A percentile compares a stretch with the other conserved stretches of the same genome.
phyloP scores from a whole-genome alignment of 176 grass and related monocot species.

The Coix lacrymajobi region DNA sequence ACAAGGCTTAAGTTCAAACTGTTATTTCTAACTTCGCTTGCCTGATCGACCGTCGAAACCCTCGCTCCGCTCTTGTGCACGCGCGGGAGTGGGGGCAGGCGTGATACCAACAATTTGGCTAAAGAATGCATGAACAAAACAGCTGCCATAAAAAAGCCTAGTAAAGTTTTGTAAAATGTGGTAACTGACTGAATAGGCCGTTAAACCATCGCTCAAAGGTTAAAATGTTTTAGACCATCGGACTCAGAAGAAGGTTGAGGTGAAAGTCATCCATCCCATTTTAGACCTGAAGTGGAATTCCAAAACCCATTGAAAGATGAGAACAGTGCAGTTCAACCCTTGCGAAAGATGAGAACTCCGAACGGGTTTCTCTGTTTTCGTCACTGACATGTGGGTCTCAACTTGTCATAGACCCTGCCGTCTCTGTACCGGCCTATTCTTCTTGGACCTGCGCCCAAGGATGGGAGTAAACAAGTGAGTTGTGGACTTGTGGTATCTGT shows the following conservation, averaged over 20 bases:
- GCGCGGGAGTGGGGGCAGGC: too few species aligned
- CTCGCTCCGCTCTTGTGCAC: too few species aligned
- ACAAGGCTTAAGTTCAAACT: too few species aligned
- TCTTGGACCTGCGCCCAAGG: neutral
- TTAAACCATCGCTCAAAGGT: neutral
- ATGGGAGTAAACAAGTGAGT: slow-evolving; percentile 4
- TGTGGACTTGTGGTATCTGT: too few species aligned
- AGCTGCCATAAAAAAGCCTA: neutral
- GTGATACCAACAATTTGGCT: too few species aligned
- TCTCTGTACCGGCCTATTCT: neutral
- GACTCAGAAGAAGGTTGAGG: neutral
- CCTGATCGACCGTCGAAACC: too few species aligned
- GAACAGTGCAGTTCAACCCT: neutral
- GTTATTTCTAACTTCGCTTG: too few species aligned
- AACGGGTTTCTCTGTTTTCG: neutral
- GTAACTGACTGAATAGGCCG: neutral
- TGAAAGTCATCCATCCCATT: neutral
- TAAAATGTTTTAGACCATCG: neutral
- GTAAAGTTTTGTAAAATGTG: neutral
- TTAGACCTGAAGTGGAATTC: neutral
- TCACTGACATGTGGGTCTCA: neutral
- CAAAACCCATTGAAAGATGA: neutral
- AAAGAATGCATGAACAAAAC: neutral
- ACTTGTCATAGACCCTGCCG: neutral
- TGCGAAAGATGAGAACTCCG: neutral